These are phyloP conservation scores for Picochlorum sp. DNA, from an alignment of 139 green algal genomes.

Conservation along the genomic window DNA sequence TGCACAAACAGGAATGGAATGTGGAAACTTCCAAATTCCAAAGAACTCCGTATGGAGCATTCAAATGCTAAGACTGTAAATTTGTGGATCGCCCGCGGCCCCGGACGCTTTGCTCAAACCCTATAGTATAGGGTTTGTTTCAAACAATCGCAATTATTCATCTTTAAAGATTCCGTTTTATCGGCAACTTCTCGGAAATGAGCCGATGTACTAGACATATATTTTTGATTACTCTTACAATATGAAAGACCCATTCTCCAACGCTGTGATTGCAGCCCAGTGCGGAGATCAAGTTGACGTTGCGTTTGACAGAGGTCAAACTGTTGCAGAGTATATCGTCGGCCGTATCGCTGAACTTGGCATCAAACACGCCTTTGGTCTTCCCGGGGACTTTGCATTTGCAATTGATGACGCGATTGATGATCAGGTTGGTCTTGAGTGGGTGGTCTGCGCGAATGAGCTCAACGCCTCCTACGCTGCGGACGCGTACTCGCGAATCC, in stretches of 20 bases:
- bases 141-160: too few species aligned
- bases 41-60: too few species aligned
- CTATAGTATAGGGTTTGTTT: too few species aligned
- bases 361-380: constrained; percentile 7
- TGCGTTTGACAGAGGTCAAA: background rate
- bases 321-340: constrained; percentile 1
- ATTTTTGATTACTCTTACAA: background rate
- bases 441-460: constrained; percentile 41
- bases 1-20: too few species aligned
- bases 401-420: constrained; percentile 6
- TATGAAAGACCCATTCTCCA: background rate
- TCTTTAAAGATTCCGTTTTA: too few species aligned
- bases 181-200: background rate
- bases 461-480: constrained; percentile 75
- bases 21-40: too few species aligned
- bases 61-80: too few species aligned
- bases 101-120: too few species aligned
- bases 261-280: background rate
- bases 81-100: too few species aligned
- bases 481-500: constrained; percentile 60
- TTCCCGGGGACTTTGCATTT: constrained; percentile 5
- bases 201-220: background rate
- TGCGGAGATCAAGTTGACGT: background rate
- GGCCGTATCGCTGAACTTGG: background rate
- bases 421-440: background rate